Conservation (phyloP, 1,139 yeast genomes). For the Lodderomyces elongisporus region DNA sequence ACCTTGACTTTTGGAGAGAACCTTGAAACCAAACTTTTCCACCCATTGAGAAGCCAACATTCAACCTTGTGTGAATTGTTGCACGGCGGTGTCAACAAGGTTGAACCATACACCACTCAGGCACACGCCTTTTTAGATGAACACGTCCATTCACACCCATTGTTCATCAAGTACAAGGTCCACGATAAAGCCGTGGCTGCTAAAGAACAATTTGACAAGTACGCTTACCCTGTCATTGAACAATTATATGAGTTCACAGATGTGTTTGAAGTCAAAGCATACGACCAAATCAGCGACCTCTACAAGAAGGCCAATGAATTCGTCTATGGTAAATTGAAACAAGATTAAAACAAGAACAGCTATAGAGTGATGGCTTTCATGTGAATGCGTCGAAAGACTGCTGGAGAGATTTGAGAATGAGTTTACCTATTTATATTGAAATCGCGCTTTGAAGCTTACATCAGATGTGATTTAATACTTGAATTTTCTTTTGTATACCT, state of each 20-base stretch:
- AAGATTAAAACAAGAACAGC: too few species aligned
- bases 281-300: conserved; percentile 14
- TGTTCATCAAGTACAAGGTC: conserved; percentile 31
- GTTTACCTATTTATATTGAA: too few species aligned
- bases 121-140: conserved; percentile 30
- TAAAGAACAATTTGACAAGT: conserved; percentile 14
- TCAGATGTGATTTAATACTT: too few species aligned
- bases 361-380: too few species aligned
- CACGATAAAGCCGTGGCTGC: conserved; percentile 24
- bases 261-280: conserved; percentile 21
- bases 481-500: too few species aligned
- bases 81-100: conserved; percentile 24
- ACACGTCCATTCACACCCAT: conserved; percentile 34
- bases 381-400: neutral
- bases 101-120: conserved; percentile 28
- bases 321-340: conserved; percentile 9
- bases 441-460: too few species aligned
- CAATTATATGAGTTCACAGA: conserved; percentile 26
- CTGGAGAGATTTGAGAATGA: neutral
- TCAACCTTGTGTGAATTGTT: conserved; percentile 30
- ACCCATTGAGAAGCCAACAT: conserved; percentile 35
- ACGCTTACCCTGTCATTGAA: conserved; percentile 24
- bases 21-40: conserved; percentile 26
- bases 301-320: conserved; percentile 10
- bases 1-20: conserved; percentile 29